These are phyloP conservation scores for Terana coerulea DNA, from an alignment of 768 basidiomycete species.

Conservation along the genomic window DNA sequence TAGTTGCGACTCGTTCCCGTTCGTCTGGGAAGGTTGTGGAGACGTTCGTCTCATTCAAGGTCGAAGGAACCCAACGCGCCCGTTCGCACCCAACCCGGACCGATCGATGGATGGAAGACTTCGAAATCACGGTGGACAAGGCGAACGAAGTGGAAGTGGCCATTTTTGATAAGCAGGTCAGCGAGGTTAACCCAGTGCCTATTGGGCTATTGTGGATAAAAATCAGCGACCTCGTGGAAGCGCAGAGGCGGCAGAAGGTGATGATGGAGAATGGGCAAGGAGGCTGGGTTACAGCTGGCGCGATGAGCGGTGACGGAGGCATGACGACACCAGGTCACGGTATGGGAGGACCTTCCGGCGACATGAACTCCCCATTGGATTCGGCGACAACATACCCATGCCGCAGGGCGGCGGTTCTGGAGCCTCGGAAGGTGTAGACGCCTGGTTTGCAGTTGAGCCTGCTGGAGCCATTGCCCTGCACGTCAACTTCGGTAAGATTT, in stretches of 20 bases:
- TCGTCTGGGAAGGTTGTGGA: slow-evolving; percentile 83
- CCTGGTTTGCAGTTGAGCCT: slow-evolving; percentile 97
- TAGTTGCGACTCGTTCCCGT: slow-evolving; percentile 57
- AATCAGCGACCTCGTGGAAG: slow-evolving; percentile 91
- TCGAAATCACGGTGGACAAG: slow-evolving; percentile 95
- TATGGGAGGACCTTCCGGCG: slow-evolving; percentile 32
- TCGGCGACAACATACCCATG: slow-evolving; percentile 21
- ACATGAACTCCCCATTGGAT: slow-evolving; percentile 37
- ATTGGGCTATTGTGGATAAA: slow-evolving; percentile 95
- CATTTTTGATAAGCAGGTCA: slow-evolving; percentile 87
- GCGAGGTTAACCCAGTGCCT: slow-evolving; percentile 76
- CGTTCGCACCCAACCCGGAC: slow-evolving; percentile 90
- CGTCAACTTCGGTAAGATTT: slow-evolving; percentile 83
- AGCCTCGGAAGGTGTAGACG: slow-evolving; percentile 78
- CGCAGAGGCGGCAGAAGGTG: slow-evolving; percentile 88
- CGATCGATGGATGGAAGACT: slow-evolving; percentile 97
- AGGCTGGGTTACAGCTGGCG: slow-evolving; percentile 94
- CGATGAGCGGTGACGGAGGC: slow-evolving; percentile 66
- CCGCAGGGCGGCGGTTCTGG: slow-evolving; percentile 11
- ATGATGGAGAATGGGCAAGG: slow-evolving; percentile 81
- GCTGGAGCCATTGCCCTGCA: slow-evolving; percentile 88
- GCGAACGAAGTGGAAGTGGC: slow-evolving; percentile 98
- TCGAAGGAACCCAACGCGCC: slow-evolving; percentile 92
- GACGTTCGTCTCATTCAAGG: slow-evolving; percentile 90
- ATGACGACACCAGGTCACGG: slow-evolving; percentile 42